phyloP scores from a whole-genome alignment of 805 yeast genomes.

The Monosporozyma aerobia region DNA sequence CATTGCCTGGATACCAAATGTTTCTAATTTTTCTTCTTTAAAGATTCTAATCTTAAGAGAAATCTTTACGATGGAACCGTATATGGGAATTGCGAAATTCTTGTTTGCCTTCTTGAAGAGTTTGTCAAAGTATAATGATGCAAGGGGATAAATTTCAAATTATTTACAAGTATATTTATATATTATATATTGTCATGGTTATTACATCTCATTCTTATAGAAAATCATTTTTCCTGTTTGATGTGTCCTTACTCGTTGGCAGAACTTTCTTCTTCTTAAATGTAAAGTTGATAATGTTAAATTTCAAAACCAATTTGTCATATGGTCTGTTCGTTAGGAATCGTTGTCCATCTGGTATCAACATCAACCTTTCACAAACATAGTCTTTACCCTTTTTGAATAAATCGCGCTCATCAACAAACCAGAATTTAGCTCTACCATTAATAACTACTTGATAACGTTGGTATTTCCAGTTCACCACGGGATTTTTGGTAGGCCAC shows the following conservation, averaged over 20 bases:
- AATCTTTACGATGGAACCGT: constrained; percentile 33
- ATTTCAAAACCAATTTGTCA: constrained; percentile 48
- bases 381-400: constrained; percentile 28
- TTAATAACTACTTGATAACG: constrained; percentile 59
- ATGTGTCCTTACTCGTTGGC: background rate
- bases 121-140: constrained; percentile 24
- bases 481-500: constrained; percentile 54
- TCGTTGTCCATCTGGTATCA: constrained; percentile 32
- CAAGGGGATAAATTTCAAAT: background rate
- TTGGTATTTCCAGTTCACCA: constrained; percentile 30
- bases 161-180: background rate
- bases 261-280: constrained; percentile 7
- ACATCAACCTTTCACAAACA: constrained; percentile 32
- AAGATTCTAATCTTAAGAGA: constrained; percentile 37
- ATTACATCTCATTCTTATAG: background rate
- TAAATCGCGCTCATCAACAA: constrained; percentile 32
- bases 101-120: constrained; percentile 47
- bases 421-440: constrained; percentile 55
- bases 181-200: background rate
- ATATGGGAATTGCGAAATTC: constrained; percentile 40
- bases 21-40: constrained; percentile 35
- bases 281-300: constrained; percentile 39
- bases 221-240: background rate
- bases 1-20: constrained; percentile 10
- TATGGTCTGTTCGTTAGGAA: constrained; percentile 36